A percentile compares a stretch with the other conserved stretches of the same genome.
Evolutionary conservation across 2,329 filamentous ascomycete species (phyloP).

Genomic region (Didymella segeticola): DNA sequence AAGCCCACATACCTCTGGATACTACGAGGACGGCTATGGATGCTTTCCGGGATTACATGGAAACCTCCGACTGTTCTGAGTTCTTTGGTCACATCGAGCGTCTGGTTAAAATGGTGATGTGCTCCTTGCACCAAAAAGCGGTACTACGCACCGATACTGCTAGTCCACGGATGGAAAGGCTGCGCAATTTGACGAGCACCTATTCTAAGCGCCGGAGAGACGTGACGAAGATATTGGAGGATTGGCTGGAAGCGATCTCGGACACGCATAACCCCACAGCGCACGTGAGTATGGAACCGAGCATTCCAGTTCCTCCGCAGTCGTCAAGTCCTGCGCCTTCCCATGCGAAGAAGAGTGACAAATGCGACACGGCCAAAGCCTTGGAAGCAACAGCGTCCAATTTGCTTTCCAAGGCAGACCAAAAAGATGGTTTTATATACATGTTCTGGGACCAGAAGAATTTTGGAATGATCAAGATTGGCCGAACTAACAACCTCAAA

Average conservation of each 20-base stretch:
- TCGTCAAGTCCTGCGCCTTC: background rate
- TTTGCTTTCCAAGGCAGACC: background rate
- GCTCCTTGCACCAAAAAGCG: background rate
- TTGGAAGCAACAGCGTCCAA: background rate
- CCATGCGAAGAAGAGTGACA: background rate
- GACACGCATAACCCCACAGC: background rate
- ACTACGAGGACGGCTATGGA: background rate
- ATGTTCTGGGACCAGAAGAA: constrained; percentile 22
- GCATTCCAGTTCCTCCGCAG: background rate
- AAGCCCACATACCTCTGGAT: background rate
- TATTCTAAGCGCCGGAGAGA: background rate
- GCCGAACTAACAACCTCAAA: constrained; percentile 14
- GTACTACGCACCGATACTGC: background rate
- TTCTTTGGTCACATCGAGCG: background rate
- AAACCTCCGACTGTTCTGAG: background rate
- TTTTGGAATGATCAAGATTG: constrained; percentile 29
- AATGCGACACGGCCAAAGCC: background rate
- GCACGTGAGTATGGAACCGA: too few relatives aligned
- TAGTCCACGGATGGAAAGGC: background rate
- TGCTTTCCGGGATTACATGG: background rate
- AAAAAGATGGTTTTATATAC: constrained; percentile 2
- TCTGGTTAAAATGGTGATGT: background rate
- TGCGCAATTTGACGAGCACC: background rate
- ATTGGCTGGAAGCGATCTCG: background rate
- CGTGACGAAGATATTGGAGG: background rate